Evolutionary conservation across 345 rosid species (phyloP), one percentile per base, ranked within the genome.

Genomic region (Tarenaya hassleriana): DNA sequence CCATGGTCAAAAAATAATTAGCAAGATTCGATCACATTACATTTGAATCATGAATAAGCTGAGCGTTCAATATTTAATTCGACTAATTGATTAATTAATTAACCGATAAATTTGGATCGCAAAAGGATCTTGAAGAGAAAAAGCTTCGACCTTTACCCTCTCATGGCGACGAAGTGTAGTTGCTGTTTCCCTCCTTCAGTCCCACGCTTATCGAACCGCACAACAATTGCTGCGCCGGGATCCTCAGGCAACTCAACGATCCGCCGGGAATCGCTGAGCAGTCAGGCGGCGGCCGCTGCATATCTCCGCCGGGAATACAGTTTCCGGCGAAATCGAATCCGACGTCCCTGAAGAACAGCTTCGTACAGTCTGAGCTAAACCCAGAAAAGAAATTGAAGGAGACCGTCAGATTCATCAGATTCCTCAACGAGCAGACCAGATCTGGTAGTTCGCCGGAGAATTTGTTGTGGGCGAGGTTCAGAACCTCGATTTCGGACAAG

Each of bases 381-480:
- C 96, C 96, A n/a, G 98, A 87, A 65, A 87, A 77, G 92, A 91
- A 91, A 61, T 91, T 87, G 68, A 66, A 91, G 35, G 98, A 73
- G 16, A 82, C 95, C 0, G 92, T 87, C 27, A 90, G 61, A 49
- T 90, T 91, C 63, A 75, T 41, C 5, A 91, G 68, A 52, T 73
- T 82, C 53, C 46, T 74, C 46, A 82, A 57, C 3, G 91, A 67
- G 50, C 96, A 91, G n/a, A 91, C 77, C 52, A 73, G 19, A 43
- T 79, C 92, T 0, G 96, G 89, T 7, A 91, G 68, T 7, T 52
- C 77, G 7, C 98, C 98, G 10, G 98, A 80, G 4, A 91, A 74
- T 72, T 62, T 61, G 60, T 91, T 87, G 65, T 91, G 89, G 0
- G 67, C 95, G 45, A 91, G 55, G 46, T 87, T 91, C 7, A 91